Base-by-base conservation (phyloP, 164 flowering plant genomes). In the Umbilicus rupestris region DNA sequence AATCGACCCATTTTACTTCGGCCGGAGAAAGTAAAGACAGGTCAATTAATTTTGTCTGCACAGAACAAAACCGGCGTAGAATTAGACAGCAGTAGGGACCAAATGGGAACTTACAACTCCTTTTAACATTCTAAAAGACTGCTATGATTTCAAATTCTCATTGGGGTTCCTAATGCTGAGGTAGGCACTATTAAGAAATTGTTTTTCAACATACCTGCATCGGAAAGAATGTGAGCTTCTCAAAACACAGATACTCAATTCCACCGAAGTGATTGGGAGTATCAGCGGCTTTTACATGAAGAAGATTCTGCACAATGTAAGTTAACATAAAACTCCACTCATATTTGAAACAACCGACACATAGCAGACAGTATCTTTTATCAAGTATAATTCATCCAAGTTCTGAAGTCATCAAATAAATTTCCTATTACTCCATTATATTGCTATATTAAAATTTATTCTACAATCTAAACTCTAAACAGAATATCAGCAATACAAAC, bases 251-350 rank as follows among this genome's bases (percentile, higher is more conserved):
- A 73, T 91, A 94, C 59, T 65, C 83, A 39, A 81, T 75, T 59
- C 97, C 97, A 66, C 99, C 97, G 77, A 83, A 94, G 62, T 81
- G 77, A 73, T 88, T 87, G 39, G 96, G 92, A 2, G 96, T 88
- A 67, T 83, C 73, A 11, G 71, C 78, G 68, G 84, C 97, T 76
- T 81, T 85, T 69, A 91, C 89, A 68, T 9, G 72, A 66, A 91
- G 90, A 55, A 94, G 96, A 83, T 91, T 94, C 99, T 94, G 90
- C 78, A 83, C 5, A 10, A 55, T 7, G 60, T 28, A 28, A 11
- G 31, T 26, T 26, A 33, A 15, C 3, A 7, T 3, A 8, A 26
- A 2, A 20, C 10, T 4, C 55, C 45, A 42, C 2, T 11, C 45
- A 42, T 3, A 45, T 45, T 45, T 45, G 49, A 19, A 47, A 35